A percentile compares a stretch with the other conserved stretches of the same genome.
Evolutionary conservation across 306 rosid genomes (phyloP).

Genomic region (Datisca glomerata): DNA sequence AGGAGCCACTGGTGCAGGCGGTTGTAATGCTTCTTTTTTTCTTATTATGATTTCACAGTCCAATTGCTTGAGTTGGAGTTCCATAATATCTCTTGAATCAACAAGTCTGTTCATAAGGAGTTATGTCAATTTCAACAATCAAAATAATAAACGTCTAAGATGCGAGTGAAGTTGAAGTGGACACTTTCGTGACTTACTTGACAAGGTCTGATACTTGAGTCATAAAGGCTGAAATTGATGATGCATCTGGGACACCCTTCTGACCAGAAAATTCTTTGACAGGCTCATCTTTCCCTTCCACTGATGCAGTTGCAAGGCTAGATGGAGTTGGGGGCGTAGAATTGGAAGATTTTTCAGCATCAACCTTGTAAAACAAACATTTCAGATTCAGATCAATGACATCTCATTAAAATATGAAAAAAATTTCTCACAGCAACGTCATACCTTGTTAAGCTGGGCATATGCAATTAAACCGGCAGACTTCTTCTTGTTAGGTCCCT

Average conservation of each 20-base stretch:
- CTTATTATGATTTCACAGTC: slow-evolving; percentile 61
- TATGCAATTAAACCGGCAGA: slow-evolving; percentile 24
- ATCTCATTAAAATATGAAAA: not conserved
- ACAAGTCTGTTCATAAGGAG: slow-evolving; percentile 49
- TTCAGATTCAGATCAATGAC: not conserved
- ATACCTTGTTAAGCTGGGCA: slow-evolving; percentile 25
- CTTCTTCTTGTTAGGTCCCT: slow-evolving; percentile 42
- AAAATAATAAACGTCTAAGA: not conserved
- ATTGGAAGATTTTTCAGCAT: slow-evolving; percentile 40
- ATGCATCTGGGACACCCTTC: slow-evolving; percentile 26
- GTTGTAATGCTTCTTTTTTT: slow-evolving; percentile 71
- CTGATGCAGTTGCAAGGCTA: slow-evolving; percentile 11
- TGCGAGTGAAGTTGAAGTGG: not conserved
- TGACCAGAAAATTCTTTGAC: slow-evolving; percentile 23
- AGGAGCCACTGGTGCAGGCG: slow-evolving; percentile 21
- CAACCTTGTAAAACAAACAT: too few species aligned
- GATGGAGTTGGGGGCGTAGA: slow-evolving; percentile 36
- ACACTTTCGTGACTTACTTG: slow-evolving; percentile 40
- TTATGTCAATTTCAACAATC: not conserved
- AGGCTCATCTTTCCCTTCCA: slow-evolving; percentile 25
- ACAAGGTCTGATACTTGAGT: slow-evolving; percentile 72
- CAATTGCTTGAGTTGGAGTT: slow-evolving; percentile 67
- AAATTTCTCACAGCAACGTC: slow-evolving; percentile 20
- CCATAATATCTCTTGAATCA: slow-evolving; percentile 87
- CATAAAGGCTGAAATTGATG: slow-evolving; percentile 56